A percentile compares a stretch with the other conserved stretches of the same genome.
phyloP scores from a whole-genome alignment of 305 asterid genomes.

The Fraxinus sp. region DNA sequence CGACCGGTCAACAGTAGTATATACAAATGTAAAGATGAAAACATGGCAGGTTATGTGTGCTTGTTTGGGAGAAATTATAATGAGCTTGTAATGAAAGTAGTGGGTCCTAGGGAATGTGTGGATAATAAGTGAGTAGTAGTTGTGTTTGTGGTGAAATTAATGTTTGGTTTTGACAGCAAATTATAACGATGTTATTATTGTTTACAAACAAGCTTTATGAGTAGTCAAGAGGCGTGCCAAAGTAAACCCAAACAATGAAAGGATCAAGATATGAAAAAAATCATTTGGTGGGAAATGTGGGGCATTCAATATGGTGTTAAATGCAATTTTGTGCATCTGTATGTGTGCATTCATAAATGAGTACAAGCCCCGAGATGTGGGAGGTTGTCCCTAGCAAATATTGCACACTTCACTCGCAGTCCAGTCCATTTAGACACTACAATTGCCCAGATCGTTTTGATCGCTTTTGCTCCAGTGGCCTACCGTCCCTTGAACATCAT shows the following conservation, averaged over 20 bases:
- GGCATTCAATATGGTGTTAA: background rate
- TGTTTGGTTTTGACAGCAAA: background rate
- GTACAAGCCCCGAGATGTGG: background rate
- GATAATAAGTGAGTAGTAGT: background rate
- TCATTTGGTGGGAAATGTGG: background rate
- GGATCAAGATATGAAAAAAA: background rate
- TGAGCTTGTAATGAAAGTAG: background rate
- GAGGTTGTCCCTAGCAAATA: background rate
- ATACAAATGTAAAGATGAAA: background rate
- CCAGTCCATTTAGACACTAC: background rate
- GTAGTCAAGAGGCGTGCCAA: background rate
- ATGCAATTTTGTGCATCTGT: background rate
- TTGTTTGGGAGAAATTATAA: background rate
- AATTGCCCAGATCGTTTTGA: background rate
- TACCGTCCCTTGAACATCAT: background rate
- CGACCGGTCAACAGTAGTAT: background rate
- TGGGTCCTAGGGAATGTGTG: background rate
- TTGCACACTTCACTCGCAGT: background rate
- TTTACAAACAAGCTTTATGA: background rate
- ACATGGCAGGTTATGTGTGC: background rate
- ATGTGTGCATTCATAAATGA: background rate
- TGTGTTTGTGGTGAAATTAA: background rate
- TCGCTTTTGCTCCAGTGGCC: background rate
- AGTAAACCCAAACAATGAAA: background rate
- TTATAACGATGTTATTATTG: background rate